A percentile compares a stretch with the other conserved stretches of the same genome.
These are phyloP conservation scores for Hydnomerulius pinastri DNA, from an alignment of 768 basidiomycete species.

Conservation along the genomic window DNA sequence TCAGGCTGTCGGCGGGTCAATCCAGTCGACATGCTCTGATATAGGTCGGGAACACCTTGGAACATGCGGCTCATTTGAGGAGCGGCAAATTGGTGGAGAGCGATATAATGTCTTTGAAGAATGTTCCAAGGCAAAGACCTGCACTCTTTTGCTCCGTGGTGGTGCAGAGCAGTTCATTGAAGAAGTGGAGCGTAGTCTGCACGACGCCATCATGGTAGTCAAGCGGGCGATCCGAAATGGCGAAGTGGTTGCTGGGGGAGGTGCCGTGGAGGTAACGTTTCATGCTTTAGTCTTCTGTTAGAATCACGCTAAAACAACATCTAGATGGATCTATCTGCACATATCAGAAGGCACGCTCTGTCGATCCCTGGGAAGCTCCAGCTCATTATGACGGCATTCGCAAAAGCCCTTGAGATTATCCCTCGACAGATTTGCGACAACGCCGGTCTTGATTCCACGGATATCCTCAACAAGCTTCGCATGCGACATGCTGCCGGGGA, in stretches of 20 bases:
- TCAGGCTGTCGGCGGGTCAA: constrained; percentile 91
- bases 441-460: constrained; percentile 96
- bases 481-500: constrained; percentile 93
- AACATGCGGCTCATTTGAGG: constrained; percentile 90
- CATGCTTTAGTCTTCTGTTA: not conserved
- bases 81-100: constrained; percentile 95
- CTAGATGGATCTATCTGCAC: constrained; percentile 97
- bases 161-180: constrained; percentile 99
- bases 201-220: constrained; percentile 99
- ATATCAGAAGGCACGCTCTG: constrained; percentile 87
- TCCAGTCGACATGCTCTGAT: constrained; percentile 95
- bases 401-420: constrained; percentile 96
- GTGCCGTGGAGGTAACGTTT: constrained; percentile 83
- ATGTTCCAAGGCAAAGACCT: constrained; percentile 92
- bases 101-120: constrained; percentile 94
- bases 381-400: constrained; percentile 91
- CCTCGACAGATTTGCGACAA: constrained; percentile 99
- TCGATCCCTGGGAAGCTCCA: constrained; percentile 96
- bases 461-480: constrained; percentile 94
- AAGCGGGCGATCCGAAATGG: constrained; percentile 95
- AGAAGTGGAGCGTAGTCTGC: constrained; percentile 95
- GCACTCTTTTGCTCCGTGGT: constrained; percentile 90
- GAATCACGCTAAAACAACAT: not conserved
- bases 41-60: constrained; percentile 89
- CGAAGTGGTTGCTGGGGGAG: constrained; percentile 96